A percentile compares a stretch with the other conserved stretches of the same genome.
phyloP scores from a whole-genome alignment of 345 rosid species.

The Xanthoceras sorbifolium region DNA sequence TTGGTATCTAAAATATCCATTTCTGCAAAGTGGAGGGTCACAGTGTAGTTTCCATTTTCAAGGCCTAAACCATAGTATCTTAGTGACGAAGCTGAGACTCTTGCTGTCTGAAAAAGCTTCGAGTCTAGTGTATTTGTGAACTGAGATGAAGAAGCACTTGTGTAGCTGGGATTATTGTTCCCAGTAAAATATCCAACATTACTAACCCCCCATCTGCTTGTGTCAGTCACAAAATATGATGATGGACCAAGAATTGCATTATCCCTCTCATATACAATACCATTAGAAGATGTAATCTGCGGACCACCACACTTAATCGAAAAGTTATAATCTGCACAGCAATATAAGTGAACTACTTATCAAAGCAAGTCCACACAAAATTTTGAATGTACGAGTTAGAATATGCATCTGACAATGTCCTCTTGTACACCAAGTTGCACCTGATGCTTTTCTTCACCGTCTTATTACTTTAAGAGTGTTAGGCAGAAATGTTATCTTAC shows the following conservation, averaged over 20 bases:
- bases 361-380: not conserved
- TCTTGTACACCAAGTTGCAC: not conserved
- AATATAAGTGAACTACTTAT: not conserved
- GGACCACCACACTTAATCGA: conserved; percentile 72
- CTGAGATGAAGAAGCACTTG: conserved; percentile 28
- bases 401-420: not conserved
- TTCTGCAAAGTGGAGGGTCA: conserved; percentile 54
- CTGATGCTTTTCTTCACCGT: not conserved
- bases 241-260: conserved; percentile 58
- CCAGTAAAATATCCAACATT: conserved; percentile 44
- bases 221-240: conserved; percentile 45
- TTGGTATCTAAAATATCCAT: conserved; percentile 19
- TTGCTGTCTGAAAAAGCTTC: conserved; percentile 54
- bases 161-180: conserved; percentile 34
- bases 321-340: conserved; percentile 50
- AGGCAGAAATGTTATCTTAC: not conserved
- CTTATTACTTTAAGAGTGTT: no score
- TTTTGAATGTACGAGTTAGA: not conserved
- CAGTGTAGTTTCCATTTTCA: conserved; percentile 73
- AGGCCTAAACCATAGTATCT: conserved; percentile 85
- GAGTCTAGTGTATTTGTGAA: conserved; percentile 40
- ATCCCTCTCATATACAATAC: conserved; percentile 50
- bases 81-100: conserved; percentile 68
- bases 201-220: conserved; percentile 49
- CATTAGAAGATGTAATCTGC: conserved; percentile 35